Base-by-base conservation (phyloP, 192 early-diverging fungal genomes). In the Gaertneriomyces sp. region DNA sequence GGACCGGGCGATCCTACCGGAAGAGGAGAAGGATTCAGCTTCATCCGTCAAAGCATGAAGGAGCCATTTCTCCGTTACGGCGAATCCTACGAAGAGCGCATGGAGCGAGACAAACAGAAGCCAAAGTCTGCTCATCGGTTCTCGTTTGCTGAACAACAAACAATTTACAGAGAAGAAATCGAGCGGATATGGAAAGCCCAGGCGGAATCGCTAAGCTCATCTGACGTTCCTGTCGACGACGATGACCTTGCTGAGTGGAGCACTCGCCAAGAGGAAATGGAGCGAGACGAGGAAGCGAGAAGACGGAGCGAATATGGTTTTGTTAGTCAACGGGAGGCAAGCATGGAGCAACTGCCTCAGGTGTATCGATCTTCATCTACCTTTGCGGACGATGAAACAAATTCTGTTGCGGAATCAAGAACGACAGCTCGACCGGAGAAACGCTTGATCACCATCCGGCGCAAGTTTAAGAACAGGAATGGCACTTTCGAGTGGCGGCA, bases 1-100 rank as follows among this genome's bases (percentile, higher is more conserved):
- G 96, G 96, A 16, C 89, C 89, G n/a, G 96, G 94, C 56, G 96
- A 99, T 76, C 96, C 96, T 6, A 95, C 95, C 0, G 96, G 94
- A 9, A 75, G 83, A 47, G 94, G 93, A 51, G 95, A 98, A 66
- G 96, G 93, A 7, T 97, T 99, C 67, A 98, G 95, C 81, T 99
- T 95, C 75, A 92, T 99, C 64, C 87, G 94, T 38, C 91, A 91
- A 19, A 91, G 90, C 11, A 97, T 97, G 94, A 97, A 96, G 76
- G 96, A 97, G 62, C 95, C 96, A 58, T 95, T 98, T 64, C 79
- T 96, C 68, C 79, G 91, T 17, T 82, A 87, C 9, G 91, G 92
- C 17, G 93, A 94, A 71, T 88, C 86, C 39, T 85, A 88, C 9
- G 87, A 91, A 60, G 91, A 93, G 51, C 88, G 89, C 25, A 16